These are phyloP conservation scores for Solanum neorickii DNA, from an alignment of 257 asterid genomes.

Conservation along the genomic window DNA sequence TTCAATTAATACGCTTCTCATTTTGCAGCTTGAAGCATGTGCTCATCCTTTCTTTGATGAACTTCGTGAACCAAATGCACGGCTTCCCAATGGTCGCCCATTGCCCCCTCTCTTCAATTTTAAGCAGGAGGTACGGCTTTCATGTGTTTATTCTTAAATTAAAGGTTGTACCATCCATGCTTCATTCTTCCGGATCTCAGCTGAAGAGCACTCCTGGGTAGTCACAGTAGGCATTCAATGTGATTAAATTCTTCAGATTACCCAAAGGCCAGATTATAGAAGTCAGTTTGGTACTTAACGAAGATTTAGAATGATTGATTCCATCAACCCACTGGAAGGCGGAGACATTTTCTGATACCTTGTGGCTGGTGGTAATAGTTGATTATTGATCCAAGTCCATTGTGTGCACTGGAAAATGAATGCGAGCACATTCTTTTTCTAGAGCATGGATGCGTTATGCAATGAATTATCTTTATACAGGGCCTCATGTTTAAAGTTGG, in stretches of 20 bases:
- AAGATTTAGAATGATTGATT: not conserved
- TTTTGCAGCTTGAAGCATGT: constrained; percentile 74
- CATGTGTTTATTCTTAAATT: not conserved
- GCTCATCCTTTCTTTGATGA: constrained; percentile 95
- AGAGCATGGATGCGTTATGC: not conserved
- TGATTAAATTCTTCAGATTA: not conserved
- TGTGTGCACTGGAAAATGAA: not conserved
- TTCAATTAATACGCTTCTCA: constrained; percentile 2
- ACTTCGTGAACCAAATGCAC: constrained; percentile 83
- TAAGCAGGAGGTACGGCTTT: constrained; percentile 66
- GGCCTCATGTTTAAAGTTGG: not conserved
- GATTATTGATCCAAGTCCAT: not conserved
- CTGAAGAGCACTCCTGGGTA: not conserved
- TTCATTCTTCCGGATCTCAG: not conserved
- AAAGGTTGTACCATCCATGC: not conserved
- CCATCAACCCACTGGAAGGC: not conserved
- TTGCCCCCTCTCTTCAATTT: constrained; percentile 82
- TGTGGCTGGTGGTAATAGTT: not conserved
- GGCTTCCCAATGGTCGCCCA: constrained; percentile 80
- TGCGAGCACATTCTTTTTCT: not conserved
- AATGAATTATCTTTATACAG: not conserved
- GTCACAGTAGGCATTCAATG: not conserved
- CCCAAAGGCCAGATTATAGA: not conserved
- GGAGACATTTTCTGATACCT: not conserved
- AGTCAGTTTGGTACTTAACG: not conserved